Percentiles rank a stretch among this genome's conserved stretches.
Conservation (phyloP, 1,284 basidiomycete species). For the Apiotrichum siamense region DNA sequence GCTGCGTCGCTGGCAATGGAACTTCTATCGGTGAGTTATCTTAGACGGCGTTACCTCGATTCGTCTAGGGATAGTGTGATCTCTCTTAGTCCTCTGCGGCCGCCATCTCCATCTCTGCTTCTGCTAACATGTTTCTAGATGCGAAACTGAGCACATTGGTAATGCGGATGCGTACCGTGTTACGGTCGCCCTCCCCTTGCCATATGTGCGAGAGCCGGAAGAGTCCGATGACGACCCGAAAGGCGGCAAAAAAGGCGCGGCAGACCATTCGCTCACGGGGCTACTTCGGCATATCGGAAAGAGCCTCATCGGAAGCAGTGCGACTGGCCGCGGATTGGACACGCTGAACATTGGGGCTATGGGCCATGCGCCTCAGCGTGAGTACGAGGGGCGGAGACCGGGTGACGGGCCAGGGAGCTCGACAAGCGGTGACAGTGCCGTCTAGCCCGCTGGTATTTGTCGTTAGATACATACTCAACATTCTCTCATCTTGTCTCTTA, state of each 20-base stretch:
- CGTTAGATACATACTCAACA: not conserved
- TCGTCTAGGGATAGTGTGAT: not conserved
- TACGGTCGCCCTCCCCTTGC: constrained; percentile 41
- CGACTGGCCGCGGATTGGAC: constrained; percentile 27
- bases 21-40: constrained; percentile 62
- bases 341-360: constrained; percentile 31
- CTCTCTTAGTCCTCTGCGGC: constrained; percentile 23
- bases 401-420: constrained; percentile 18
- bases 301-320: not conserved
- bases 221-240: constrained; percentile 22
- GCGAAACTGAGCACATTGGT: constrained; percentile 48
- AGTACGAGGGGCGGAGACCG: constrained; percentile 39
- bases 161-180: constrained; percentile 36
- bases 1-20: constrained; percentile 80
- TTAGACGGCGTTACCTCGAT: not conserved
- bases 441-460: too few species aligned
- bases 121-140: constrained; percentile 21
- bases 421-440: not conserved
- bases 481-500: not conserved
- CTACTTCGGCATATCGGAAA: not conserved
- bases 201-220: constrained; percentile 30
- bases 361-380: constrained; percentile 31
- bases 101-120: not conserved
- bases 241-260: not conserved
- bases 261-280: not conserved